Percentiles rank a stretch among this genome's conserved stretches.
Conservation (phyloP, 139 green algal genomes). For the Coelastrella sp. region DNA sequence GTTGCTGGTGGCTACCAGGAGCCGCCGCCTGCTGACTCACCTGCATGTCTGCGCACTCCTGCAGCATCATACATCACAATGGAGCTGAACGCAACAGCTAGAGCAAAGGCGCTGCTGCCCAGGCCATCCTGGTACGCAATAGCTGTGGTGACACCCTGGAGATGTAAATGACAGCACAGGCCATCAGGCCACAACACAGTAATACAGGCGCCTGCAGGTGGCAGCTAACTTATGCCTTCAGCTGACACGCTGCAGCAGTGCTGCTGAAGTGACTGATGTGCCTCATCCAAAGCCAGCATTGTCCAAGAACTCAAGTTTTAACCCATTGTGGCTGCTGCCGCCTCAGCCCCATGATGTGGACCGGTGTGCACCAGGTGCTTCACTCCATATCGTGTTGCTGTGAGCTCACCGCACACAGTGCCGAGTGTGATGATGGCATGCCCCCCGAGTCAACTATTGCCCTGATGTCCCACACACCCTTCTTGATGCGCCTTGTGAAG, state of each 20-base stretch:
- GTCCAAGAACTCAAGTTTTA: no score
- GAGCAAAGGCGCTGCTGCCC: slow-evolving; percentile 86
- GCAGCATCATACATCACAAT: slow-evolving; percentile 99
- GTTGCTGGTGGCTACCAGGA: no score
- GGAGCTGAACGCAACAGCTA: slow-evolving; percentile 89
- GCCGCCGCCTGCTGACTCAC: slow-evolving; percentile 50
- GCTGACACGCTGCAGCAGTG: background rate
- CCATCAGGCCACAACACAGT: background rate
- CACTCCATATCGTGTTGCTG: background rate
- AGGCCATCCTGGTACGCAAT: slow-evolving; percentile 90
- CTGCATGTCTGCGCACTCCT: slow-evolving; percentile 93
- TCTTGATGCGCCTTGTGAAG: slow-evolving; percentile 89
- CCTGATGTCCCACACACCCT: slow-evolving; percentile 82
- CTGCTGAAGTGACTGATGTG: no score
- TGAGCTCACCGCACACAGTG: slow-evolving; percentile 81
- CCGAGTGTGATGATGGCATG: slow-evolving; percentile 98
- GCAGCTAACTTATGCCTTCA: background rate
- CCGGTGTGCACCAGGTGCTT: background rate
- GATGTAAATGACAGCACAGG: background rate
- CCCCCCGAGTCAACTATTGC: slow-evolving; percentile 92
- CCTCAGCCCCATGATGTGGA: background rate
- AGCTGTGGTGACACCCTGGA: slow-evolving; percentile 88
- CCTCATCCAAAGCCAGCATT: no score
- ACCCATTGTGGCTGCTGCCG: background rate
- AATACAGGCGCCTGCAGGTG: background rate